Base-by-base conservation (phyloP, 805 yeast genomes). In the Wickerhamiella allomyrinae region DNA sequence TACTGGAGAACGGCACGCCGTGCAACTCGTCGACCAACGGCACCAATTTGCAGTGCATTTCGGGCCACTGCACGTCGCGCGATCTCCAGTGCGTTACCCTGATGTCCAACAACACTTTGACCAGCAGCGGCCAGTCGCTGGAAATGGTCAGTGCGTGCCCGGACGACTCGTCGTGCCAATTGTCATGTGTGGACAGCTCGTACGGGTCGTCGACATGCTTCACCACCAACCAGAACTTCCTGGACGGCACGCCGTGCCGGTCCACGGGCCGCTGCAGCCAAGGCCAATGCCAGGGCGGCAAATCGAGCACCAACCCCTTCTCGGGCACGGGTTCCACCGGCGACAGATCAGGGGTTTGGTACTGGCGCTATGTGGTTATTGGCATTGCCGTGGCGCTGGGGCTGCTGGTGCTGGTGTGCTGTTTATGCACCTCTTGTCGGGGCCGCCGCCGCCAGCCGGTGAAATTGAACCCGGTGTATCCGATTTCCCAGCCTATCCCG, bases 21-120 rank as follows among this genome's bases (percentile, higher is more conserved):
- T 60, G 65, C 36, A 37, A 36, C 7, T 37, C 46, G 13, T 21
- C 24, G n/a, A 17, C 20, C 21, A 46, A 46, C 31, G 29, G 39
- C 20, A 40, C 46, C 10, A 21, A 40, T 10, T 48, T 53, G 45
- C 40, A 40, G 22, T 58, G 62, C 41, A 53, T 53, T 23, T 53
- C 62, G 20, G 65, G 65, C 19, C 57, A 49, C 25, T 60, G 65
- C 46, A 56, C 63, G 3, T 57, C 62, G 13, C 51, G 65, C 21
- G 62, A 61, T 43, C 45, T 49, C 35, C 65, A 60, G 46, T 60
- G 65, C 40, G 44, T 45, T 19, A 49, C 56, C 5, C 43, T 57
- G 9, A 44, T 59, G 48, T 55, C 53, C 6, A 48, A 50, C 43
- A 38, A 43, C 35, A 46, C 58, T 19, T 29, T 43, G 3, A 43